These are phyloP conservation scores for Jackrogersella minutella DNA, from an alignment of 495 filamentous ascomycete genomes.

Conservation along the genomic window DNA sequence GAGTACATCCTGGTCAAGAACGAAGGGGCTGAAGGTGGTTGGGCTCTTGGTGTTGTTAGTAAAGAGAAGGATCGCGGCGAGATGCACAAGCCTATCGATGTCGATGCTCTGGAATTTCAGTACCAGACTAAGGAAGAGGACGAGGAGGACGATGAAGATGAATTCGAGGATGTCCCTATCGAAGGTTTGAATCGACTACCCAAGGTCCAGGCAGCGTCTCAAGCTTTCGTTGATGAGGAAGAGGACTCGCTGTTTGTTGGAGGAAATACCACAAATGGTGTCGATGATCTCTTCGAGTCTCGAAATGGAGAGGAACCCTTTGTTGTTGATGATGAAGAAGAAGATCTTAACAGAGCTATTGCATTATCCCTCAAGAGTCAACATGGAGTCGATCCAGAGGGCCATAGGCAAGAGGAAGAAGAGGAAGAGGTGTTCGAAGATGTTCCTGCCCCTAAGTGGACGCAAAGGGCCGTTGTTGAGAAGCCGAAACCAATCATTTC, in stretches of 20 bases:
- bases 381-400: slow-evolving; percentile 41
- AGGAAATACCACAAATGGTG: slow-evolving; percentile 48
- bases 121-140: slow-evolving; percentile 63
- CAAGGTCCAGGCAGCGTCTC: slow-evolving; percentile 50
- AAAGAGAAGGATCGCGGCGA: slow-evolving; percentile 77
- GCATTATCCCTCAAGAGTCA: slow-evolving; percentile 74
- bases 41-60: slow-evolving; percentile 92
- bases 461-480: slow-evolving; percentile 62
- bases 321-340: slow-evolving; percentile 67
- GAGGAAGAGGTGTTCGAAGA: slow-evolving; percentile 58
- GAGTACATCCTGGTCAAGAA: slow-evolving; percentile 98
- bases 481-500: slow-evolving; percentile 60
- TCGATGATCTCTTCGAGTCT: slow-evolving; percentile 42
- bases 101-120: slow-evolving; percentile 74
- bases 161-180: slow-evolving; percentile 95
- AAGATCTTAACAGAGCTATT: slow-evolving; percentile 83
- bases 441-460: slow-evolving; percentile 58
- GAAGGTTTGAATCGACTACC: slow-evolving; percentile 92
- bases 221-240: slow-evolving; percentile 41
- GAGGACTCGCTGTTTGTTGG: slow-evolving; percentile 75
- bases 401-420: slow-evolving; percentile 45
- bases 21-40: slow-evolving; percentile 93
- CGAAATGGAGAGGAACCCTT: slow-evolving; percentile 42
- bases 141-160: slow-evolving; percentile 73
- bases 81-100: slow-evolving; percentile 84